Conservation (phyloP, 2,329 filamentous ascomycete genomes). For the Cladosporium sp. region DNA sequence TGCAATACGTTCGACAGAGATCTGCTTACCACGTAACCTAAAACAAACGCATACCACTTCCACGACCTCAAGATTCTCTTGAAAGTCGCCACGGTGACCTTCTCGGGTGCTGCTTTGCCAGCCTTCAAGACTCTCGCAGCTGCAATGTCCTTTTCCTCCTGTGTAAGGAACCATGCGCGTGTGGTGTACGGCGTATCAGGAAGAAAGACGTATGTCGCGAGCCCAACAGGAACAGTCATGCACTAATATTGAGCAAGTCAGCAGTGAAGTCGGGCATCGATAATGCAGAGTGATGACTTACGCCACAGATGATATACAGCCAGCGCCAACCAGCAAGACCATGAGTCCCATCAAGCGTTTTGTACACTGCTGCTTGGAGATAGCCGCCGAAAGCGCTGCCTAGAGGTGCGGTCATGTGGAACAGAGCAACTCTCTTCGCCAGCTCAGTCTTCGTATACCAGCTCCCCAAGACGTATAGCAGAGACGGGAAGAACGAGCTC, state of each 20-base stretch:
- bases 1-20: no score
- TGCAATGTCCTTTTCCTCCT: not conserved
- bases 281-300: conserved; percentile 28
- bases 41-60: conserved; percentile 4
- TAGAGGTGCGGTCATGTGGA: conserved; percentile 1
- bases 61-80: conserved; percentile 1
- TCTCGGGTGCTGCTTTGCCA: conserved; percentile 7
- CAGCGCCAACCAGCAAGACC: conserved; percentile 55
- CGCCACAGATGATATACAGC: conserved; percentile 53
- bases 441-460: conserved; percentile 24
- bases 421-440: conserved; percentile 17
- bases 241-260: not conserved
- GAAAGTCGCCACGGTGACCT: conserved; percentile 2
- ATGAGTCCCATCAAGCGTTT: conserved; percentile 37
- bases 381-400: conserved; percentile 52
- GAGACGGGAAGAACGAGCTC: conserved; percentile 27
- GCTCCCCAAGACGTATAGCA: conserved; percentile 23
- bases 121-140: not conserved
- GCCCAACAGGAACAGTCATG: conserved; percentile 55
- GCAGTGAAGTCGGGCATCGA: not conserved
- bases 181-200: conserved; percentile 56
- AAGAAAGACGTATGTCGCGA: conserved; percentile 52
- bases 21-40: conserved; percentile 2
- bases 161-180: conserved; percentile 47
- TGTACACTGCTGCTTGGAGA: conserved; percentile 56